Conservation (phyloP, 495 filamentous ascomycete genomes). For the Physcia stellaris region DNA sequence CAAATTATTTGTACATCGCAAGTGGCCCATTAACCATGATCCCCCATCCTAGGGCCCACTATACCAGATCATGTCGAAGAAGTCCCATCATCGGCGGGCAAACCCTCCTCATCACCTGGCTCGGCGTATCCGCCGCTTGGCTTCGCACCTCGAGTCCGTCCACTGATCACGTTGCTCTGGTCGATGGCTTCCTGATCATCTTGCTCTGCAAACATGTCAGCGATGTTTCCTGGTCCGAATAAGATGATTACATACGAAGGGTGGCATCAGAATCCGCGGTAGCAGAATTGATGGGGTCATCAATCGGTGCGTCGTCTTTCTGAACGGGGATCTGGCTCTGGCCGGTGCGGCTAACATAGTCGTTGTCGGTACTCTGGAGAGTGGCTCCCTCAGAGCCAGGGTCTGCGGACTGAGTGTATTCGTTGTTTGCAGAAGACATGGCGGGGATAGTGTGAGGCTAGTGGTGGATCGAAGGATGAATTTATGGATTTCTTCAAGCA, state of each 20-base stretch:
- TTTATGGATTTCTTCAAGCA: neutral
- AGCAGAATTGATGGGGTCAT: slow-evolving; percentile 30
- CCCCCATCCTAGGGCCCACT: too few relatives aligned
- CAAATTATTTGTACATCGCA: too few relatives aligned
- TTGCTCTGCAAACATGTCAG: slow-evolving; percentile 20
- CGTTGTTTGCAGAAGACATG: slow-evolving; percentile 18
- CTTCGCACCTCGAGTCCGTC: slow-evolving; percentile 34
- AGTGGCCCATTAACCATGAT: too few relatives aligned
- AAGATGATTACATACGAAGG: slow-evolving; percentile 29
- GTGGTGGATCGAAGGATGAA: neutral
- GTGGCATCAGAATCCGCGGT: slow-evolving; percentile 35
- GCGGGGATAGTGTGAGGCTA: neutral
- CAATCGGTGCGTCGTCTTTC: slow-evolving; percentile 33
- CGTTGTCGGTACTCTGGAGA: slow-evolving; percentile 20
- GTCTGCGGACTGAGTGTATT: slow-evolving; percentile 17
- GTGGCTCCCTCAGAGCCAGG: slow-evolving; percentile 6
- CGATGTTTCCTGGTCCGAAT: neutral
- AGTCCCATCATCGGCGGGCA: slow-evolving; percentile 15
- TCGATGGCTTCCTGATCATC: slow-evolving; percentile 43
- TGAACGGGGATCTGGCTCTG: slow-evolving; percentile 35
- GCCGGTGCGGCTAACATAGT: slow-evolving; percentile 27
- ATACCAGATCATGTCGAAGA: neutral
- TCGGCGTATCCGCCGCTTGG: slow-evolving; percentile 32
- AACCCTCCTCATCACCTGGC: slow-evolving; percentile 36
- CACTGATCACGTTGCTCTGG: slow-evolving; percentile 33